phyloP scores from a whole-genome alignment of 768 basidiomycete genomes.

The Phylloporus arenicola region DNA sequence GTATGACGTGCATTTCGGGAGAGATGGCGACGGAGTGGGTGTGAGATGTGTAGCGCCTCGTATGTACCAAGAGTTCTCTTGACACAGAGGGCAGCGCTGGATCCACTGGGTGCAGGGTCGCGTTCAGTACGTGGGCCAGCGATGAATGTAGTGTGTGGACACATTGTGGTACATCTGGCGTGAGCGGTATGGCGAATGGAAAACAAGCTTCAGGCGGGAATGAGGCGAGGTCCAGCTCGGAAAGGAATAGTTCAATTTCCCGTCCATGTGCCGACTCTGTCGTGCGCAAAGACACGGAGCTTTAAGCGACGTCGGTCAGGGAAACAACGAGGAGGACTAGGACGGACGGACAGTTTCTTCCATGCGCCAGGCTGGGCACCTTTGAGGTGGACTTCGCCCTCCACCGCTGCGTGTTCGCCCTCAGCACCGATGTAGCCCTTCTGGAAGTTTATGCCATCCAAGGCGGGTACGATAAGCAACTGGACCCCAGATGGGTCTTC shows the following conservation, averaged over 20 bases:
- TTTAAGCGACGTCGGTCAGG: slow-evolving; percentile 26
- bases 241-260: slow-evolving; percentile 61
- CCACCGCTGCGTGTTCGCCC: slow-evolving; percentile 75
- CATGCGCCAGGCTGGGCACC: slow-evolving; percentile 53
- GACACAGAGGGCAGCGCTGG: slow-evolving; percentile 36
- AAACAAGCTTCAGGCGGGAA: slow-evolving; percentile 42
- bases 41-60: slow-evolving; percentile 69
- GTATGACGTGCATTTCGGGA: slow-evolving; percentile 53
- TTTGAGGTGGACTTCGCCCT: slow-evolving; percentile 86
- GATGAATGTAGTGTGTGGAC: slow-evolving; percentile 72
- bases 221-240: slow-evolving; percentile 53
- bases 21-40: slow-evolving; percentile 47
- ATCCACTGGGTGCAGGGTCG: slow-evolving; percentile 53
- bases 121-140: slow-evolving; percentile 65
- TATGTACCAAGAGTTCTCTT: slow-evolving; percentile 62
- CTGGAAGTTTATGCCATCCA: slow-evolving; percentile 73
- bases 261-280: slow-evolving; percentile 57
- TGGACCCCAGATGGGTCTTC: slow-evolving; percentile 42
- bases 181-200: slow-evolving; percentile 79
- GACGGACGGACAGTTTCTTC: slow-evolving; percentile 61
- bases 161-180: slow-evolving; percentile 76
- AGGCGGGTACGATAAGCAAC: slow-evolving; percentile 68
- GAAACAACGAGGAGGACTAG: slow-evolving; percentile 9
- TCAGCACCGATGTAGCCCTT: slow-evolving; percentile 82
- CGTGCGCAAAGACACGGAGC: slow-evolving; percentile 61